These are phyloP conservation scores for Tuber umbilicatum DNA, from an alignment of 495 filamentous ascomycete species.

Conservation along the genomic window DNA sequence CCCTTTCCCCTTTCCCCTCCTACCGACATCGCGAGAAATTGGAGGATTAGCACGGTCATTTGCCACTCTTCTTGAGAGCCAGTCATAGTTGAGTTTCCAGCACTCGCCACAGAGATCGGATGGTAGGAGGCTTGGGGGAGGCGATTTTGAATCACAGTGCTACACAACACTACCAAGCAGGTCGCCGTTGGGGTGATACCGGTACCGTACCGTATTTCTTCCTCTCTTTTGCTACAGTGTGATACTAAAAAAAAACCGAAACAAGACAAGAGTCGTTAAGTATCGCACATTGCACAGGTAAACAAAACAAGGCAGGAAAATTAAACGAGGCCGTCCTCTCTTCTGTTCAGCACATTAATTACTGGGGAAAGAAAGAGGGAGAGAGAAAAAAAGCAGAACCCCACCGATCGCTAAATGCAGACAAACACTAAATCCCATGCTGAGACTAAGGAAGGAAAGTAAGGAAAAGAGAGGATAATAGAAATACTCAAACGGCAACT, in stretches of 20 bases:
- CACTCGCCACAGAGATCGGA: not conserved
- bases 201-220: not conserved
- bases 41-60: not conserved
- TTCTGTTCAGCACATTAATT: not conserved
- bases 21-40: not conserved
- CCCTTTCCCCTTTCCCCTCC: not conserved
- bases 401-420: slow-evolving; percentile 1
- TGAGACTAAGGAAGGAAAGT: not conserved
- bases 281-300: not conserved
- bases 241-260: not conserved
- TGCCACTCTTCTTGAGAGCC: not conserved
- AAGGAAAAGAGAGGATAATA: not conserved
- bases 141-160: not conserved
- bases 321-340: not conserved
- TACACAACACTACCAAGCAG: not conserved
- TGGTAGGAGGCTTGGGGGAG: not conserved
- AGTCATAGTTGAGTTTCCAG: not conserved
- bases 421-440: not conserved
- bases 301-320: not conserved
- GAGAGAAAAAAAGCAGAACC: not conserved
- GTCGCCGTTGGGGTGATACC: not conserved
- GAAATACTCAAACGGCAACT: not conserved
- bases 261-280: not conserved
- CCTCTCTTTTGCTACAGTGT: not conserved
- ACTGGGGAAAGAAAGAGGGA: not conserved